Evolutionary conservation across 768 basidiomycete species (phyloP).

Genomic region (Tremella fuciformis): DNA sequence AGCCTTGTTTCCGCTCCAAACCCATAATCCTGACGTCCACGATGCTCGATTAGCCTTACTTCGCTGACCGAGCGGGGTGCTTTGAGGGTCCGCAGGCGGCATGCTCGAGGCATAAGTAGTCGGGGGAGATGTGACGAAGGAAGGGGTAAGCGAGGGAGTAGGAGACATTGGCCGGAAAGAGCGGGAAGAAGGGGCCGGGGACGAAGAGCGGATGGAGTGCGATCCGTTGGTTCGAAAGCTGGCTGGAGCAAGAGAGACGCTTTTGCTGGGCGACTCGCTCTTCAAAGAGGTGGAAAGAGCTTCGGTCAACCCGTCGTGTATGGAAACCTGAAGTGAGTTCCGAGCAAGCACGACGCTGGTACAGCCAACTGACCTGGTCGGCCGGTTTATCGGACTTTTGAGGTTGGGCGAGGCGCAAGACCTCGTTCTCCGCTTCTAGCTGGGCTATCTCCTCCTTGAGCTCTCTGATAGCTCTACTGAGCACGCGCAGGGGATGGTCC

Average conservation of each 20-base stretch:
- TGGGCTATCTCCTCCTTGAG: constrained; percentile 25
- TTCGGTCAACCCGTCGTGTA: constrained; percentile 45
- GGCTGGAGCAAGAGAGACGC: neutral
- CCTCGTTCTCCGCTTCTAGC: constrained; percentile 36
- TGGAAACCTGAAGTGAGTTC: constrained; percentile 18
- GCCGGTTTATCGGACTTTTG: constrained; percentile 9
- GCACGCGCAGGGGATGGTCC: constrained; percentile 38
- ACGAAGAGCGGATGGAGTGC: constrained; percentile 10
- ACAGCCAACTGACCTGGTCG: constrained; percentile 18
- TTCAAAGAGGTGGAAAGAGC: constrained; percentile 47
- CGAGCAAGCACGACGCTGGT: neutral
- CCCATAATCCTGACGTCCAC: constrained; percentile 46
- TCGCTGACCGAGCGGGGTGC: neutral
- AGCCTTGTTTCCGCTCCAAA: constrained; percentile 26
- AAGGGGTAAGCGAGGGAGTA: constrained; percentile 20
- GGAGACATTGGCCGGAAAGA: constrained; percentile 21
- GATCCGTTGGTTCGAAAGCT: neutral
- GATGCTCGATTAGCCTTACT: constrained; percentile 15
- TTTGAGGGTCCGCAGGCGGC: neutral
- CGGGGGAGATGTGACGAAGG: constrained; percentile 19
- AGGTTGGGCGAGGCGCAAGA: constrained; percentile 15
- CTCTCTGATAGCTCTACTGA: constrained; percentile 34
- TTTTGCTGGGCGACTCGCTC: constrained; percentile 10
- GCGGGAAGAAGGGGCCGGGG: constrained; percentile 20
- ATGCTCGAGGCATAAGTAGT: neutral